Evolutionary conservation across 441 rosid genomes (phyloP), one percentile per base, ranked within the genome.

Genomic region (Jatropha podagrica): DNA sequence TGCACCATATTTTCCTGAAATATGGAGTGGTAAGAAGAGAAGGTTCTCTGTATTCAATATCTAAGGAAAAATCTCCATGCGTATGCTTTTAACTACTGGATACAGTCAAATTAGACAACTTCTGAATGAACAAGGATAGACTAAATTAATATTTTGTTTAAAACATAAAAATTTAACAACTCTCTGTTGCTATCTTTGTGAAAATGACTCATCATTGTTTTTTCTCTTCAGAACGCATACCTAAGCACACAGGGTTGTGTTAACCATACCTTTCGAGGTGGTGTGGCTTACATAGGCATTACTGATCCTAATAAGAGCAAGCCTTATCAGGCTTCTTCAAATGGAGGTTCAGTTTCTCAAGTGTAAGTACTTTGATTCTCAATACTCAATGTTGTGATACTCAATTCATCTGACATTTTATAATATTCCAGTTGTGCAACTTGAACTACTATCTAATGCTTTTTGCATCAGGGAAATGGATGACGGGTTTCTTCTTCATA

Each of bases 401-500:
- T 17, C 44, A 27, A 49, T 52, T 49, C 7, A 37, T 49, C 65
- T 13, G 10, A 10, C 62, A 58, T 23, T 13, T 10, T 8, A 8
- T 58, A 58, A 12, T 38, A 61, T 67, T 14, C 42, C 37, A 46
- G 55, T 44, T 5, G 13, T 26, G 69, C 68, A 3, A 63, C 52
- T 26, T 65, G 67, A 79, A 55, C 65, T 51, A 44, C 6, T 1
- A 37, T 77, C 1, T 7, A 41, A 41, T 27, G 23, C 61, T 68
- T 51, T 55, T 32, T 63, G 14, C 52, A 38, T 82, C 69, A 90
- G 94, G 72, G 85, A 83, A 76, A 77, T 77, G 78, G 86, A 67
- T 42, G 83, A 86, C 78, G 93, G 96, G 44, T 88, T 91, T 84
- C 95, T 93, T 83, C 94, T 93, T 51, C 97, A 91, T 68, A 85